phyloP scores from a whole-genome alignment of 345 rosid species.

The Camelina laxa region DNA sequence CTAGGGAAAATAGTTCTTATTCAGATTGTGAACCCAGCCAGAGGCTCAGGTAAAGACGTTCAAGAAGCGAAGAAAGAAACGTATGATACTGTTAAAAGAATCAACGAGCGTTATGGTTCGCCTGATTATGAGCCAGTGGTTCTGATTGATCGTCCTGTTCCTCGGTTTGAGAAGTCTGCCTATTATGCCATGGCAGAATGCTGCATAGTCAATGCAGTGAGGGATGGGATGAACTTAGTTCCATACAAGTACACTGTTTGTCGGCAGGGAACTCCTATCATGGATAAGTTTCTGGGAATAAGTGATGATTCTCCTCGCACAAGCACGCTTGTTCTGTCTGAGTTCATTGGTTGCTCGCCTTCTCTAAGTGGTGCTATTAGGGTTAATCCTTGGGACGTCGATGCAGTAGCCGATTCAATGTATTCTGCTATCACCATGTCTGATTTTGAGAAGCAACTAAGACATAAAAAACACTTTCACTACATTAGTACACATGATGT shows the following conservation, averaged over 20 bases:
- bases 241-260: slow-evolving; percentile 58
- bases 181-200: slow-evolving; percentile 60
- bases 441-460: slow-evolving; percentile 51
- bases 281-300: slow-evolving; percentile 47
- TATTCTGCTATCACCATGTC: slow-evolving; percentile 47
- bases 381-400: slow-evolving; percentile 58
- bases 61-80: slow-evolving; percentile 54
- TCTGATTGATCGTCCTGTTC: slow-evolving; percentile 55
- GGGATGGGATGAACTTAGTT: slow-evolving; percentile 62
- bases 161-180: slow-evolving; percentile 56
- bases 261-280: slow-evolving; percentile 50
- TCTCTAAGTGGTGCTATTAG: slow-evolving; percentile 59
- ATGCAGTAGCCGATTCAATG: slow-evolving; percentile 54
- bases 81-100: slow-evolving; percentile 45
- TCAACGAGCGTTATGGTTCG: slow-evolving; percentile 50
- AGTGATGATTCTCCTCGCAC: slow-evolving; percentile 46
- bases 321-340: slow-evolving; percentile 56
- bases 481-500: slow-evolving; percentile 66
- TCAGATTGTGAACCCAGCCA: slow-evolving; percentile 58
- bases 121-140: slow-evolving; percentile 53
- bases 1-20: slow-evolving; percentile 48
- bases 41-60: slow-evolving; percentile 57
- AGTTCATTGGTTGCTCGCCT: slow-evolving; percentile 61
- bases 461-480: slow-evolving; percentile 53
- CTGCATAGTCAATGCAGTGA: slow-evolving; percentile 56